A percentile compares a stretch with the other conserved stretches of the same genome.
Evolutionary conservation across 2,329 filamentous ascomycete genomes (phyloP).

Genomic region (Cercospora nicotianae): DNA sequence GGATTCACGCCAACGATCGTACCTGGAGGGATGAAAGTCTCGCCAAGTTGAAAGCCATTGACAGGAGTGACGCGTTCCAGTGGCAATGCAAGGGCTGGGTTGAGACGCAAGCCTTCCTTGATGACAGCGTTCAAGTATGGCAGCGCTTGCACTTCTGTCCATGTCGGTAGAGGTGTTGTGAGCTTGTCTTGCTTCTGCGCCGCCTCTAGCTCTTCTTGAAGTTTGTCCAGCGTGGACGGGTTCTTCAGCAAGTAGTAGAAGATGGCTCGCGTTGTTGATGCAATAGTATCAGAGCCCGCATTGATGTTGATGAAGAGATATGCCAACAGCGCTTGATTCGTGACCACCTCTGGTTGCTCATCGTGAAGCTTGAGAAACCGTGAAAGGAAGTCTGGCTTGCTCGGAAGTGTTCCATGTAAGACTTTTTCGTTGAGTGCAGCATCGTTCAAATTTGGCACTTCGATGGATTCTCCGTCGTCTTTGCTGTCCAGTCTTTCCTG

Average conservation of each 20-base stretch:
- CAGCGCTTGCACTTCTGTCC: slow-evolving; percentile 23
- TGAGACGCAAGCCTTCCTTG: slow-evolving; percentile 32
- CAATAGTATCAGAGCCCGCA: slow-evolving; percentile 32
- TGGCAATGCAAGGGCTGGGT: slow-evolving; percentile 29
- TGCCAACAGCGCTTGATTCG: slow-evolving; percentile 27
- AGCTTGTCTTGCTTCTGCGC: slow-evolving; percentile 20
- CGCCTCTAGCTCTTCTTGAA: slow-evolving; percentile 21
- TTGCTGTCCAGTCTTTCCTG: slow-evolving; percentile 26
- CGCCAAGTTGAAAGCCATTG: slow-evolving; percentile 23
- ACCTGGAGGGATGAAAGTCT: slow-evolving; percentile 39
- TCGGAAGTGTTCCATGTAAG: slow-evolving; percentile 27
- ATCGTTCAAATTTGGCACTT: slow-evolving; percentile 19
- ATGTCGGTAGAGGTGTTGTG: slow-evolving; percentile 23
- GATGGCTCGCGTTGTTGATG: slow-evolving; percentile 17
- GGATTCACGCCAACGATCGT: slow-evolving; percentile 48
- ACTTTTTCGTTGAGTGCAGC: slow-evolving; percentile 27
- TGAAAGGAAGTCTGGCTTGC: slow-evolving; percentile 35
- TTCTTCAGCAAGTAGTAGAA: slow-evolving; percentile 22
- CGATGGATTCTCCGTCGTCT: slow-evolving; percentile 8
- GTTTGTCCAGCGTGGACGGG: slow-evolving; percentile 7
- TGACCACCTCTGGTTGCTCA: slow-evolving; percentile 31
- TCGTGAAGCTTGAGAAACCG: slow-evolving; percentile 32
- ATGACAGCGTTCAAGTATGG: slow-evolving; percentile 32
- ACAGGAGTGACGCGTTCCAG: slow-evolving; percentile 29
- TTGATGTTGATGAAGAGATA: slow-evolving; percentile 32